phyloP scores from a whole-genome alignment of 768 basidiomycete species.

The Lentinula aciculospora region DNA sequence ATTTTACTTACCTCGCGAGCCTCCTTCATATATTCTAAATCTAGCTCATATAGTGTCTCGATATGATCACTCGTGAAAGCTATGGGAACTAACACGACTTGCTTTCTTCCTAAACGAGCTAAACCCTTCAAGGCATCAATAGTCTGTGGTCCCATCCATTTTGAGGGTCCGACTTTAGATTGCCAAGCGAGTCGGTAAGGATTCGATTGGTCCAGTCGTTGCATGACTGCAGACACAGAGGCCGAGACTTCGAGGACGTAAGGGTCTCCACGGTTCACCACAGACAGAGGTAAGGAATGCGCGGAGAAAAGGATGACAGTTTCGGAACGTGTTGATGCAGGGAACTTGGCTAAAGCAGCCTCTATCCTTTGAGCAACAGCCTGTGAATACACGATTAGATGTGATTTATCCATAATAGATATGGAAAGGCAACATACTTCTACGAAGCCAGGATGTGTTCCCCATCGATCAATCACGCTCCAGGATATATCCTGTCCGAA shows the following conservation, averaged over 20 bases:
- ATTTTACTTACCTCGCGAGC: slow-evolving; percentile 70
- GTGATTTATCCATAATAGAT: slow-evolving; percentile 4
- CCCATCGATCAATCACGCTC: slow-evolving; percentile 99
- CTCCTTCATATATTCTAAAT: slow-evolving; percentile 89
- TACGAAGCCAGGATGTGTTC: slow-evolving; percentile 89
- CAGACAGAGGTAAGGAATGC: slow-evolving; percentile 95
- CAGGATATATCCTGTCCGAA: slow-evolving; percentile 70
- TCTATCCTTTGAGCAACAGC: slow-evolving; percentile 89
- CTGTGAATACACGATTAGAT: slow-evolving; percentile 31
- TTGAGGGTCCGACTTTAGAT: slow-evolving; percentile 92
- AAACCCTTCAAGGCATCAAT: slow-evolving; percentile 85
- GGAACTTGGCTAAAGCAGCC: slow-evolving; percentile 73
- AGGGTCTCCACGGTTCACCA: slow-evolving; percentile 98
- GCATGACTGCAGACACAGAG: slow-evolving; percentile 91
- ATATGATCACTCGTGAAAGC: slow-evolving; percentile 99
- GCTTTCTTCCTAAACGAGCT: slow-evolving; percentile 69
- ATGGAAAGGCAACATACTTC: slow-evolving; percentile 52
- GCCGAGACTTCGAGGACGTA: slow-evolving; percentile 95
- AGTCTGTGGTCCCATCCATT: slow-evolving; percentile 99
- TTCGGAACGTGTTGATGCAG: slow-evolving; percentile 61
- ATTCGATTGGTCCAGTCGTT: slow-evolving; percentile 69
- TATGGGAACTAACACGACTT: slow-evolving; percentile 83
- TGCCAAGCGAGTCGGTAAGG: slow-evolving; percentile 97
- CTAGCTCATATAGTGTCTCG: slow-evolving; percentile 95
- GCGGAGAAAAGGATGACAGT: slow-evolving; percentile 92